phyloP scores from a whole-genome alignment of 2,329 filamentous ascomycete genomes.

The Ascochyta fabae region DNA sequence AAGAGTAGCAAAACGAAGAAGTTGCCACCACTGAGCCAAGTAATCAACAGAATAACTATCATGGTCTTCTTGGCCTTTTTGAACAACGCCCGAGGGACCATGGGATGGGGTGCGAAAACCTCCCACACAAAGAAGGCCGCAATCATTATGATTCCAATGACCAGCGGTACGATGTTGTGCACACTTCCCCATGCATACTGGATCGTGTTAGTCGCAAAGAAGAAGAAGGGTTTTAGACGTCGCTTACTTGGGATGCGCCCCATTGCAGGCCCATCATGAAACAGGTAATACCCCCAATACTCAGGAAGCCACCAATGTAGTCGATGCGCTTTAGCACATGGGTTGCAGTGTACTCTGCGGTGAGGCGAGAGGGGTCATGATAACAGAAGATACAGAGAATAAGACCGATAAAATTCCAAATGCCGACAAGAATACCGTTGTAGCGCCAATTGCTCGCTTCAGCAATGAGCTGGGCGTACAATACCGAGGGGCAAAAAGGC shows the following conservation, averaged over 20 bases:
- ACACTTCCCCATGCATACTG: conserved; percentile 63
- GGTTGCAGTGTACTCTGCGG: conserved; percentile 48
- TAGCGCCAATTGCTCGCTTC: conserved; percentile 60
- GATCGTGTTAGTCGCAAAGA: conserved; percentile 52
- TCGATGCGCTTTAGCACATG: conserved; percentile 41
- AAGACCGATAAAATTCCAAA: conserved; percentile 61
- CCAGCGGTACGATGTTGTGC: conserved; percentile 62
- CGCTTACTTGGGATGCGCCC: conserved; percentile 43
- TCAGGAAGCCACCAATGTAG: conserved; percentile 41
- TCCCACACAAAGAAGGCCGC: conserved; percentile 60
- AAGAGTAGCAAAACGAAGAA: conserved; percentile 46
- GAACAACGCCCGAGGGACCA: conserved; percentile 50
- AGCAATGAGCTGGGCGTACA: conserved; percentile 67
- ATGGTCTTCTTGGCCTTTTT: conserved; percentile 40
- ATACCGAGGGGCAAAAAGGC: conserved; percentile 67
- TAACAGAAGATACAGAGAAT: conserved; percentile 56
- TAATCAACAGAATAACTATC: conserved; percentile 43
- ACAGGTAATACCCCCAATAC: conserved; percentile 37
- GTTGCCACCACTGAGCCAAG: conserved; percentile 44
- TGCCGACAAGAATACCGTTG: conserved; percentile 59
- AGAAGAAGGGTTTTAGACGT: conserved; percentile 33
- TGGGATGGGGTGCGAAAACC: conserved; percentile 51
- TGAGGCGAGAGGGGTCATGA: conserved; percentile 49
- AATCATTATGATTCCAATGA: conserved; percentile 58
- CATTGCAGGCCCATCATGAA: conserved; percentile 51